Percentiles rank a stretch among this genome's conserved stretches.
Conservation (phyloP, 2,329 filamentous ascomycete genomes). For the Nemania diffusa region DNA sequence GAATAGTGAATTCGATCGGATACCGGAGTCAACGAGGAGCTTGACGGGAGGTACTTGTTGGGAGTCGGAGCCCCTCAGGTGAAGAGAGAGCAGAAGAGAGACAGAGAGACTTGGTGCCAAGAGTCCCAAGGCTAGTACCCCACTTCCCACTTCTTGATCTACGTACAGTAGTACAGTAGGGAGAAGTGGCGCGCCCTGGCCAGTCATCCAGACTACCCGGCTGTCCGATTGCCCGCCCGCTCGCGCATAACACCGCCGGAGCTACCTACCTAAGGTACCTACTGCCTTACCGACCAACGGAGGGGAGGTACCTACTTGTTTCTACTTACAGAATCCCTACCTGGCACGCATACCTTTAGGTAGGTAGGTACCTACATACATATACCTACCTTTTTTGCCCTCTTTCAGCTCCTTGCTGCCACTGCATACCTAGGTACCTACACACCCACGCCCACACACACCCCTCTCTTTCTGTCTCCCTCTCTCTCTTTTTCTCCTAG, state of each 20-base stretch:
- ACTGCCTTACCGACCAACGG: neutral
- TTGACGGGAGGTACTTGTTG: neutral
- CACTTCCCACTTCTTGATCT: slow-evolving; percentile 12
- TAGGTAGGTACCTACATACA: neutral
- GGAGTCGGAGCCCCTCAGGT: neutral
- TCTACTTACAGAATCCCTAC: neutral
- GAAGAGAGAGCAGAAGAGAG: neutral
- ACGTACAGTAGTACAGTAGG: neutral
- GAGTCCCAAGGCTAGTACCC: slow-evolving; percentile 10
- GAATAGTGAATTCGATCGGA: slow-evolving; percentile 18
- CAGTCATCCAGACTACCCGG: too few relatives aligned
- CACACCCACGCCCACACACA: too few relatives aligned
- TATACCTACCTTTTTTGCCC: neutral
- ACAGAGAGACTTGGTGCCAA: neutral
- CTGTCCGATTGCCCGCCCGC: neutral
- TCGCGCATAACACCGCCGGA: neutral
- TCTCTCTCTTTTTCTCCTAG: too few relatives aligned
- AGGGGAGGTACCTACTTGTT: neutral
- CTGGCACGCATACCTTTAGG: neutral
- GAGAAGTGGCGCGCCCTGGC: slow-evolving; percentile 14
- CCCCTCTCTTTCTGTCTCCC: too few relatives aligned
- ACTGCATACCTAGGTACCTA: neutral
- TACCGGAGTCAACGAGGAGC: slow-evolving; percentile 23
- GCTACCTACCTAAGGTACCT: neutral
- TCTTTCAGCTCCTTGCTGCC: neutral